A percentile compares a stretch with the other conserved stretches of the same genome.
phyloP scores from a whole-genome alignment of 1,284 basidiomycete species.

The Coniferiporia weirii region DNA sequence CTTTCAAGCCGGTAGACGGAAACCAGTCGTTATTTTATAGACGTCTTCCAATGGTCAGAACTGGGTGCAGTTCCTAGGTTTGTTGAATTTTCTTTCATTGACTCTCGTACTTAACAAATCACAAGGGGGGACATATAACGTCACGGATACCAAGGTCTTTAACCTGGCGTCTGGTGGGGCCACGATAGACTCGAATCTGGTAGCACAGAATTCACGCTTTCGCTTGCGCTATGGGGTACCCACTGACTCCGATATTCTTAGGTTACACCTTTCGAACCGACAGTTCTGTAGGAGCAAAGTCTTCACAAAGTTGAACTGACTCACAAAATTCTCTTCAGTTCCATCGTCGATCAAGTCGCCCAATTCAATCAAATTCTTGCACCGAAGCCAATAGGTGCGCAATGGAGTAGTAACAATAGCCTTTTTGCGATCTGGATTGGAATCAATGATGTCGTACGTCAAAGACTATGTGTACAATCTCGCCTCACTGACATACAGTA shows the following conservation, averaged over 20 bases:
- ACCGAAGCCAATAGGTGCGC: slow-evolving; percentile 43
- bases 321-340: slow-evolving; percentile 31
- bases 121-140: slow-evolving; percentile 44
- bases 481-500: neutral
- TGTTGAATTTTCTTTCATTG: slow-evolving; percentile 19
- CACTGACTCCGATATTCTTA: neutral
- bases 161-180: slow-evolving; percentile 58
- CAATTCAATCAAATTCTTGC: slow-evolving; percentile 51
- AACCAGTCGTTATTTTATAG: slow-evolving; percentile 25
- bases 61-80: slow-evolving; percentile 55
- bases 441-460: slow-evolving; percentile 55
- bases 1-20: neutral
- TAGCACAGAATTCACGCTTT: neutral
- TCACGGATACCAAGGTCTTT: slow-evolving; percentile 51
- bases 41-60: slow-evolving; percentile 61
- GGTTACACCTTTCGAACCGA: slow-evolving; percentile 47
- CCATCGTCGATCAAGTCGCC: slow-evolving; percentile 56
- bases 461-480: neutral
- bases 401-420: slow-evolving; percentile 50
- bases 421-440: slow-evolving; percentile 64
- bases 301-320: neutral
- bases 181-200: slow-evolving; percentile 55
- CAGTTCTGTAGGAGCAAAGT: slow-evolving; percentile 41
- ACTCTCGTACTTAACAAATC: neutral
- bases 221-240: neutral